These are phyloP conservation scores for Selaginella moellendorffii DNA, from an alignment of 75 land plant species.

Conservation along the genomic window DNA sequence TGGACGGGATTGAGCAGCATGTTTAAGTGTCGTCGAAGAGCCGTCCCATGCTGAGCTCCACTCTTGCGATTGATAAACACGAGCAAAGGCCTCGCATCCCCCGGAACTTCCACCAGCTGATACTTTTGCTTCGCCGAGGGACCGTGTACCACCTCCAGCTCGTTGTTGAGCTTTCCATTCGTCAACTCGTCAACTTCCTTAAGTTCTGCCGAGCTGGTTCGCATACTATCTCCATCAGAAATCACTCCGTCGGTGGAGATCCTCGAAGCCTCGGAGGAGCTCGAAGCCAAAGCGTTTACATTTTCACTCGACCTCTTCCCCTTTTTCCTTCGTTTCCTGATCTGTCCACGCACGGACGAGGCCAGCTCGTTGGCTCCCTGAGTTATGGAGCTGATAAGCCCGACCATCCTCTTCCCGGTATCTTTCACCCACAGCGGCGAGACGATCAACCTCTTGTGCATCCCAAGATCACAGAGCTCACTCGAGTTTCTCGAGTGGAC, in stretches of 20 bases:
- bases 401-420: conserved; percentile 17
- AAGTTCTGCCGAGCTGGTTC: not conserved
- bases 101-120: conserved; percentile 45
- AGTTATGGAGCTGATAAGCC: conserved; percentile 57
- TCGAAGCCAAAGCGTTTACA: not conserved
- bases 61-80: conserved; percentile 87
- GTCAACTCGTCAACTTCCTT: not conserved
- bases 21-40: conserved; percentile 50
- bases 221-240: not conserved
- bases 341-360: conserved; percentile 50
- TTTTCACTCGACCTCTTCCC: not conserved
- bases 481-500: conserved; percentile 39
- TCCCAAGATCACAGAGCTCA: conserved; percentile 79
- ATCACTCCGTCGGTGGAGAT: not conserved
- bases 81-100: conserved; percentile 69
- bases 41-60: conserved; percentile 68
- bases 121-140: conserved; percentile 26
- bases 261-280: not conserved
- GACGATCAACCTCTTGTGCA: conserved; percentile 54
- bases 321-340: conserved; percentile 32
- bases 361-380: conserved; percentile 85
- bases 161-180: not conserved
- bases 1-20: conserved; percentile 74
- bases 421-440: conserved; percentile 77
- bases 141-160: not conserved